Conservation (phyloP, 2,329 filamentous ascomycete species). For the Scedosporium minutisporum region DNA sequence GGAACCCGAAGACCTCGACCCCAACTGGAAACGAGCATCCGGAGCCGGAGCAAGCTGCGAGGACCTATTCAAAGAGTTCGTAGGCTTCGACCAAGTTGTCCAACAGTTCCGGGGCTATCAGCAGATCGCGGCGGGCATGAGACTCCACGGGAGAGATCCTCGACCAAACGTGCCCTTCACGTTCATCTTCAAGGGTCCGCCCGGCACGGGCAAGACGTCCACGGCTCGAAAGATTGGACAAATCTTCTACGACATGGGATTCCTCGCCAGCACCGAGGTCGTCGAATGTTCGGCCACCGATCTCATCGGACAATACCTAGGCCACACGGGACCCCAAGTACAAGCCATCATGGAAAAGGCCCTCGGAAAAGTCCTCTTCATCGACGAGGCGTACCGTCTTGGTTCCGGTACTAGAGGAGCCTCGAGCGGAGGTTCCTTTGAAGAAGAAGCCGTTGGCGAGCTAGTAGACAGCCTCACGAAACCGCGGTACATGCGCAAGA, state of each 20-base stretch:
- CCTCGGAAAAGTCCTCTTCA: slow-evolving; percentile 57
- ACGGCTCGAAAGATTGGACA: slow-evolving; percentile 66
- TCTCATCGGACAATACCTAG: slow-evolving; percentile 57
- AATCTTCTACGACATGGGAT: slow-evolving; percentile 65
- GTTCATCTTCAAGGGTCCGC: slow-evolving; percentile 57
- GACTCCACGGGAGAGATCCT: slow-evolving; percentile 22
- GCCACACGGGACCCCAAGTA: slow-evolving; percentile 58
- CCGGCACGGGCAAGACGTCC: slow-evolving; percentile 64
- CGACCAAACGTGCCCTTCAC: slow-evolving; percentile 52
- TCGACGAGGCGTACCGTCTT: slow-evolving; percentile 65
- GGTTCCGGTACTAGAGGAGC: too few species aligned
- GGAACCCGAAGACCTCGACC: slow-evolving; percentile 69
- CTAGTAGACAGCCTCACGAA: slow-evolving; percentile 44
- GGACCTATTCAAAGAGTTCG: slow-evolving; percentile 49
- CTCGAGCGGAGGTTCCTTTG: slow-evolving; percentile 39
- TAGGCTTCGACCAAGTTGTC: slow-evolving; percentile 49
- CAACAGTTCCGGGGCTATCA: slow-evolving; percentile 45
- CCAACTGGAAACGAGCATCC: slow-evolving; percentile 44
- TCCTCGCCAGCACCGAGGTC: slow-evolving; percentile 50
- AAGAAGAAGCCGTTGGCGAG: slow-evolving; percentile 46
- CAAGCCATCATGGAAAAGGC: slow-evolving; percentile 46
- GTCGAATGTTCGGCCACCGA: slow-evolving; percentile 59
- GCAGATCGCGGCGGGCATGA: slow-evolving; percentile 22
- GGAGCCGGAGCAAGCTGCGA: slow-evolving; percentile 24
- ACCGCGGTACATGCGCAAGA: slow-evolving; percentile 44